Evolutionary conservation across 1,139 yeast species (phyloP).

Genomic region (Kodamaea suecica): DNA sequence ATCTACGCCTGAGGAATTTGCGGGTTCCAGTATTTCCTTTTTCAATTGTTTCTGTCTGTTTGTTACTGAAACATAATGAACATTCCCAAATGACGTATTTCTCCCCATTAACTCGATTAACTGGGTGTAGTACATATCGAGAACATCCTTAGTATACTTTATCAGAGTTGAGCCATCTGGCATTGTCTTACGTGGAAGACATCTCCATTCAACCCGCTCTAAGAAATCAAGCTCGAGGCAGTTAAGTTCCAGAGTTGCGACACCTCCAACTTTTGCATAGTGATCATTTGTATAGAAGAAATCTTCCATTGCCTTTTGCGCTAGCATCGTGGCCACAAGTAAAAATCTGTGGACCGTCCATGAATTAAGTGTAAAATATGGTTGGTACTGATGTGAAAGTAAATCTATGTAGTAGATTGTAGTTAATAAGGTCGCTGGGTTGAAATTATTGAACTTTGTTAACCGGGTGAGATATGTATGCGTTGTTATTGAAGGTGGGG

Average conservation of each 20-base stretch:
- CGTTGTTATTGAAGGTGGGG: slow-evolving; percentile 86
- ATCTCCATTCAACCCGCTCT: slow-evolving; percentile 69
- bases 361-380: slow-evolving; percentile 79
- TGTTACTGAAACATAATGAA: slow-evolving; percentile 11
- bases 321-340: slow-evolving; percentile 86
- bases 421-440: slow-evolving; percentile 74
- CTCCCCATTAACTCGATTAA: slow-evolving; percentile 62
- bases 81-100: slow-evolving; percentile 16
- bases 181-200: slow-evolving; percentile 38
- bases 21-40: slow-evolving; percentile 13
- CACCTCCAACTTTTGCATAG: slow-evolving; percentile 95
- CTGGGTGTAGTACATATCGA: slow-evolving; percentile 58
- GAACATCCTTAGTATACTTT: slow-evolving; percentile 41
- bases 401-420: slow-evolving; percentile 87
- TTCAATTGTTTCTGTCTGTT: slow-evolving; percentile 2
- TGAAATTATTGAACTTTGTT: slow-evolving; percentile 79
- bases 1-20: slow-evolving; percentile 9
- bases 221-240: slow-evolving; percentile 86
- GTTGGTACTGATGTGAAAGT: slow-evolving; percentile 68
- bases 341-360: slow-evolving; percentile 91
- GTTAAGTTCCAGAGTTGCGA: slow-evolving; percentile 79
- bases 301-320: slow-evolving; percentile 90
- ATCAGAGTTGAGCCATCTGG: slow-evolving; percentile 19
- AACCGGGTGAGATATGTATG: slow-evolving; percentile 73
- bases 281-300: slow-evolving; percentile 91